Evolutionary conservation across 78 protist genomes (phyloP).

Genomic region (Monocercomonoides exilis): DNA sequence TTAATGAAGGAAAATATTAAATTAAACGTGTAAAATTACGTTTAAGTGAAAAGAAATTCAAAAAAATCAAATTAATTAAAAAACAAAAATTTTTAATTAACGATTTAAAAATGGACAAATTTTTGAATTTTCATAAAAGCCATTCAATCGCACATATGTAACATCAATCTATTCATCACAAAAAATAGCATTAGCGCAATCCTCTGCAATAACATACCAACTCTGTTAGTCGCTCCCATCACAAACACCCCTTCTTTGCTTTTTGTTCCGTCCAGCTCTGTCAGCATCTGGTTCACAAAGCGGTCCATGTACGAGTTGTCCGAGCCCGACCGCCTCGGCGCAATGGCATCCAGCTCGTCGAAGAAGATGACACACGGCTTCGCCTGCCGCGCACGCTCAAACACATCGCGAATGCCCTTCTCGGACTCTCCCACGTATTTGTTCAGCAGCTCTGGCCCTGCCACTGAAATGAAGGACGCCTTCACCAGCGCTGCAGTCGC

Average conservation of each 20-base stretch:
- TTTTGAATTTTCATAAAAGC: too few species aligned
- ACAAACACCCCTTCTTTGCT: conserved; percentile 58
- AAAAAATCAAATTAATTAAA: background rate
- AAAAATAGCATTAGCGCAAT: conserved; percentile 30
- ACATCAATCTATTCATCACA: background rate
- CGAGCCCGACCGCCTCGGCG: conserved; percentile 54
- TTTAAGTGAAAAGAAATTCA: background rate
- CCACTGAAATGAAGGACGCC: conserved; percentile 22
- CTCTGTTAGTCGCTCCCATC: conserved; percentile 95
- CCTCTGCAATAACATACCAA: conserved; percentile 35
- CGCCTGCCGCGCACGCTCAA: conserved; percentile 65
- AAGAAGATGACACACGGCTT: conserved; percentile 96
- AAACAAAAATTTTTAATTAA: too few species aligned
- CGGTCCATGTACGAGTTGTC: conserved; percentile 46
- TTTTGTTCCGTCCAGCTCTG: conserved; percentile 95
- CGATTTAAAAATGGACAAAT: too few species aligned
- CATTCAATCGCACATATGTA: too few species aligned
- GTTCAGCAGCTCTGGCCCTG: conserved; percentile 96
- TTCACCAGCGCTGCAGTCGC: conserved; percentile 15
- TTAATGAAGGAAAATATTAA: background rate
- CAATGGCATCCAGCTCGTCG: conserved; percentile 96
- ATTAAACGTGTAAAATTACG: background rate
- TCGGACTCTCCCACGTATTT: conserved; percentile 98
- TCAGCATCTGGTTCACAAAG: conserved; percentile 86
- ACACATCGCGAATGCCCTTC: conserved; percentile 82